Evolutionary conservation across 306 rosid genomes (phyloP).

Genomic region (Rosa rugosa): DNA sequence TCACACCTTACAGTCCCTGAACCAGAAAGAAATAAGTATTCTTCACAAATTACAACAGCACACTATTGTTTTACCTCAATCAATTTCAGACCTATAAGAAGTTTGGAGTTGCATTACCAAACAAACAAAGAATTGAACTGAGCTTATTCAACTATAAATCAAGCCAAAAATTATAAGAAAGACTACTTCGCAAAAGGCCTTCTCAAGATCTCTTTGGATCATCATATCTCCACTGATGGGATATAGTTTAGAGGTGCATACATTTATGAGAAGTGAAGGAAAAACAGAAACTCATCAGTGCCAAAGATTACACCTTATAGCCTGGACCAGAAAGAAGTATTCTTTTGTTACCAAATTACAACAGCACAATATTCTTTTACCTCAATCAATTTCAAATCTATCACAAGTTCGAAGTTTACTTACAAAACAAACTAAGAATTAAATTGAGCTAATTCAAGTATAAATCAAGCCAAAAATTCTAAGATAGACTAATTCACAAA

Average conservation of each 20-base stretch:
- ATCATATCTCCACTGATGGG: neutral
- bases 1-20: neutral
- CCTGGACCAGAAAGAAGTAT: neutral
- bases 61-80: neutral
- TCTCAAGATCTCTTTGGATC: neutral
- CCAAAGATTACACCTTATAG: neutral
- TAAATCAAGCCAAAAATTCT: neutral
- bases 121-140: neutral
- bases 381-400: slow-evolving; percentile 4
- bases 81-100: neutral
- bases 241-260: neutral
- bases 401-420: neutral
- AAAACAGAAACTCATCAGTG: neutral
- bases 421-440: neutral
- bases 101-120: neutral
- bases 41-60: neutral
- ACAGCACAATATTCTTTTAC: neutral
- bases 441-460: neutral
- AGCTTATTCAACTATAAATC: neutral
- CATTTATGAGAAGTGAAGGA: neutral
- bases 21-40: neutral
- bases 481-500: neutral
- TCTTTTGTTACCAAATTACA: neutral
- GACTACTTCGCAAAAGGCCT: neutral
- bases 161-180: neutral